A percentile compares a stretch with the other conserved stretches of the same genome.
Evolutionary conservation across 805 yeast genomes (phyloP).

Genomic region (Lachancea thermotolerans): DNA sequence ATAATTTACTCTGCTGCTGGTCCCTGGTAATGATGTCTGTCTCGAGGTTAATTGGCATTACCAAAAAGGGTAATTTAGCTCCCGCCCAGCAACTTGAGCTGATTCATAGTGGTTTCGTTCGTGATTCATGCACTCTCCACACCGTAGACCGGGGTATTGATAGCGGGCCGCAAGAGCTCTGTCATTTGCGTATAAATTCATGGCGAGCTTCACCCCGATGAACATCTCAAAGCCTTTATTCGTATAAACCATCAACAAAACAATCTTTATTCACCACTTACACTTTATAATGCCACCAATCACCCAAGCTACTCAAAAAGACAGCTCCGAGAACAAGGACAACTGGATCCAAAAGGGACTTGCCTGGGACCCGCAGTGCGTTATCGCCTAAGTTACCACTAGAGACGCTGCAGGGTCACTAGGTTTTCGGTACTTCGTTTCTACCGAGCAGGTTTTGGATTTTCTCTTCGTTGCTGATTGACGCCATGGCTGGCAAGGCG

Average conservation of each 20-base stretch:
- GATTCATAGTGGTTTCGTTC: neutral
- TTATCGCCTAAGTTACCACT: slow-evolving; percentile 7
- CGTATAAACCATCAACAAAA: neutral
- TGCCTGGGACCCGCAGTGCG: slow-evolving; percentile 13
- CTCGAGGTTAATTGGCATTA: neutral
- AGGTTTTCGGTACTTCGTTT: neutral
- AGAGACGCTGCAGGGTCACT: neutral
- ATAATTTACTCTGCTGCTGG: too few relatives aligned
- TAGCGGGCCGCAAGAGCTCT: neutral
- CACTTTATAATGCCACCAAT: slow-evolving; percentile 9
- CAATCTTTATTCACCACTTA: neutral
- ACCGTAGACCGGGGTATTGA: neutral
- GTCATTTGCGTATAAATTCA: neutral
- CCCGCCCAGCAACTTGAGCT: neutral
- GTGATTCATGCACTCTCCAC: neutral
- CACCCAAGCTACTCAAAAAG: slow-evolving; percentile 11
- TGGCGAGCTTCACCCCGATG: neutral
- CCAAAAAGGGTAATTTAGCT: slow-evolving; percentile 3
- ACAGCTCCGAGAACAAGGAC: slow-evolving; percentile 11
- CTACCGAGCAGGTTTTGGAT: too few relatives aligned
- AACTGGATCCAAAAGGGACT: slow-evolving; percentile 12
- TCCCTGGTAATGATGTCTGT: too few relatives aligned
- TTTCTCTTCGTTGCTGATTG: neutral
- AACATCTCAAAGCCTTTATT: neutral
- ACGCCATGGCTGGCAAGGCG: too few relatives aligned